phyloP scores from a whole-genome alignment of 345 rosid species.

The Syzygium aromaticum region DNA sequence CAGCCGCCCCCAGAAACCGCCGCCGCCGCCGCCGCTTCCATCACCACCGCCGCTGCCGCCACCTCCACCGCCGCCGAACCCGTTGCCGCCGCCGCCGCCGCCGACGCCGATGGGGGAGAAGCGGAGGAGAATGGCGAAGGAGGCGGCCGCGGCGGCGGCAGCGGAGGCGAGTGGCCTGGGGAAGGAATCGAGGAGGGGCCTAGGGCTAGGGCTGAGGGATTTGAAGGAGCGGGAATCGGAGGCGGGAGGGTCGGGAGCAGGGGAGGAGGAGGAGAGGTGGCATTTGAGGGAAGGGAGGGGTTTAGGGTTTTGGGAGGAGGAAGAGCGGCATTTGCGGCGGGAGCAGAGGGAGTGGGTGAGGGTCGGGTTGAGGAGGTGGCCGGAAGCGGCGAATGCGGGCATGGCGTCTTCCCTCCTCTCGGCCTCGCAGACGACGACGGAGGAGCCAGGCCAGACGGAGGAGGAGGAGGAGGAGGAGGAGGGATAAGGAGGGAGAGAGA shows the following conservation, averaged over 20 bases:
- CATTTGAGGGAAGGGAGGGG: slow-evolving; percentile 3
- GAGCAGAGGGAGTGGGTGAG: slow-evolving; percentile 8
- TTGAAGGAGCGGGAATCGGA: slow-evolving; percentile 9
- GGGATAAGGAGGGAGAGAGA: background rate
- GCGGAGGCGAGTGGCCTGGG: slow-evolving; percentile 29
- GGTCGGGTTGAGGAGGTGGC: slow-evolving; percentile 2
- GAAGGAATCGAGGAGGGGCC: background rate
- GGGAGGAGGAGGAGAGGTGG: slow-evolving; percentile 8
- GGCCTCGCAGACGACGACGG: background rate
- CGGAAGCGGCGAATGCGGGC: slow-evolving; percentile 6
- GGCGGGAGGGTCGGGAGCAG: slow-evolving; percentile 5
- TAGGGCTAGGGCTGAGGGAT: slow-evolving; percentile 30
- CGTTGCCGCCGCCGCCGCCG: slow-evolving; percentile 25
- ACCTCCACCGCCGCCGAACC: slow-evolving; percentile 30
- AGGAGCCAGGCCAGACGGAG: too few species aligned
- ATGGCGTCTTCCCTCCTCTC: background rate
- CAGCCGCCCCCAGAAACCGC: slow-evolving; percentile 46
- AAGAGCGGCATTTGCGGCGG: slow-evolving; percentile 11
- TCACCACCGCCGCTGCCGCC: slow-evolving; percentile 50
- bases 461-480: background rate
- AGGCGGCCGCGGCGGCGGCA: slow-evolving; percentile 37
- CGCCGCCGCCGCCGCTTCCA: slow-evolving; percentile 7
- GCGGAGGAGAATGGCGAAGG: slow-evolving; percentile 34
- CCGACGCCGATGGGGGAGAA: slow-evolving; percentile 13
- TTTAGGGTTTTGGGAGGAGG: slow-evolving; percentile 15